A percentile compares a stretch with the other conserved stretches of the same genome.
phyloP scores from a whole-genome alignment of 441 rosid genomes.

The Brassica balearica region DNA sequence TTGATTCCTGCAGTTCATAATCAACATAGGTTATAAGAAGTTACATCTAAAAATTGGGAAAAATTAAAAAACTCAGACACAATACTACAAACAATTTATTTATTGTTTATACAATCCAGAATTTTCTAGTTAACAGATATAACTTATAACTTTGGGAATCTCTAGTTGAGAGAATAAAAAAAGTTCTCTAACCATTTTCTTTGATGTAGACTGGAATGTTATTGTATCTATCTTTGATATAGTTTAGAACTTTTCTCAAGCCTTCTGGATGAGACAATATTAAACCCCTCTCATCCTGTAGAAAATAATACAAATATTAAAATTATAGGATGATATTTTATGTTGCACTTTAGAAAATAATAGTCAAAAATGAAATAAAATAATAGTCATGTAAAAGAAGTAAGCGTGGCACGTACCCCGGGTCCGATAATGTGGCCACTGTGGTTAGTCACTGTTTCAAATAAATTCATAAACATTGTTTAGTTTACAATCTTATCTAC shows the following conservation, averaged over 20 bases:
- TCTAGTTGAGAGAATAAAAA: background rate
- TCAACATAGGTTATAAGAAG: background rate
- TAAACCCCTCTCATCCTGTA: conserved; percentile 30
- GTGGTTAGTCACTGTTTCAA: conserved; percentile 38
- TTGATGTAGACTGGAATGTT: conserved; percentile 45
- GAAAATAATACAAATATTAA: background rate
- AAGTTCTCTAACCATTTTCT: background rate
- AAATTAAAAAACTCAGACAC: background rate
- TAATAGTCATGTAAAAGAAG: background rate
- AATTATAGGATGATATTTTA: background rate
- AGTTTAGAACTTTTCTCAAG: conserved; percentile 39
- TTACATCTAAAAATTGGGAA: background rate
- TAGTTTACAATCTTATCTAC: conserved; percentile 14
- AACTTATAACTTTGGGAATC: background rate
- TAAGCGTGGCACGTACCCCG: no score
- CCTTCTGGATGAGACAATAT: conserved; percentile 44
- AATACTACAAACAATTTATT: background rate
- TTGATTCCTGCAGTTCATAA: conserved; percentile 34
- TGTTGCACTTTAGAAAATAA: background rate
- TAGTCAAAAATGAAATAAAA: background rate
- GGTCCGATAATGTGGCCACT: conserved; percentile 35
- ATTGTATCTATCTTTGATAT: conserved; percentile 46
- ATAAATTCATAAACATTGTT: conserved; percentile 7
- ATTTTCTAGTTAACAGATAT: background rate
- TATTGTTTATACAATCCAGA: background rate